phyloP scores from a whole-genome alignment of 352 stramenopile species.

The Phytophthora litchii region DNA sequence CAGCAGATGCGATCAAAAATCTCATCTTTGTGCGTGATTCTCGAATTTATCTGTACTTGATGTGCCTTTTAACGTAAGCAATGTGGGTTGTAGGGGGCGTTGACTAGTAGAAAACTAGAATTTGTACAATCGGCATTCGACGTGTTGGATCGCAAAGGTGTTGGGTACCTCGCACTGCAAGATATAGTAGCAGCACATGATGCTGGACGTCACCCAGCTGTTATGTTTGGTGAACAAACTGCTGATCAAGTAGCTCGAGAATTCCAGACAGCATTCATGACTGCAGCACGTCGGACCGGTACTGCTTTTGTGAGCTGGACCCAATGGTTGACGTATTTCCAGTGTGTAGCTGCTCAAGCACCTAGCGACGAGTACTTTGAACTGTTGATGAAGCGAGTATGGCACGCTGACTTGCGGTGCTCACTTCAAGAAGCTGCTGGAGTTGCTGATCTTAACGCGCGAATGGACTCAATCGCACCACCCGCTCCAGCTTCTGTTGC shows the following conservation, averaged over 20 bases:
- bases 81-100: constrained; percentile 37
- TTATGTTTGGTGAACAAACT: constrained; percentile 77
- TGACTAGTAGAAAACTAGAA: constrained; percentile 56
- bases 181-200: constrained; percentile 63
- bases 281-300: constrained; percentile 33
- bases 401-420: constrained; percentile 51
- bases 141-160: constrained; percentile 57
- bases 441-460: constrained; percentile 6
- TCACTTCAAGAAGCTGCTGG: constrained; percentile 43
- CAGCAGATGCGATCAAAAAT: constrained; percentile 60
- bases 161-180: constrained; percentile 61
- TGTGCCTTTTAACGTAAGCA: neutral
- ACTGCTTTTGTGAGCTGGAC: constrained; percentile 67
- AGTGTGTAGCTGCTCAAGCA: constrained; percentile 68
- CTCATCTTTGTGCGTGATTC: constrained; percentile 55
- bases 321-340: constrained; percentile 81
- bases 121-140: constrained; percentile 77
- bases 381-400: constrained; percentile 72
- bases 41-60: neutral
- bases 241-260: constrained; percentile 58
- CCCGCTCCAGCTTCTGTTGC: constrained; percentile 11
- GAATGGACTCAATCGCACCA: constrained; percentile 11
- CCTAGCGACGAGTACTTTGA: constrained; percentile 84
- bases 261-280: constrained; percentile 59
- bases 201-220: constrained; percentile 55